phyloP scores from a whole-genome alignment of 371 early-diverging fungal genomes.

The Chytridium lagenaria region DNA sequence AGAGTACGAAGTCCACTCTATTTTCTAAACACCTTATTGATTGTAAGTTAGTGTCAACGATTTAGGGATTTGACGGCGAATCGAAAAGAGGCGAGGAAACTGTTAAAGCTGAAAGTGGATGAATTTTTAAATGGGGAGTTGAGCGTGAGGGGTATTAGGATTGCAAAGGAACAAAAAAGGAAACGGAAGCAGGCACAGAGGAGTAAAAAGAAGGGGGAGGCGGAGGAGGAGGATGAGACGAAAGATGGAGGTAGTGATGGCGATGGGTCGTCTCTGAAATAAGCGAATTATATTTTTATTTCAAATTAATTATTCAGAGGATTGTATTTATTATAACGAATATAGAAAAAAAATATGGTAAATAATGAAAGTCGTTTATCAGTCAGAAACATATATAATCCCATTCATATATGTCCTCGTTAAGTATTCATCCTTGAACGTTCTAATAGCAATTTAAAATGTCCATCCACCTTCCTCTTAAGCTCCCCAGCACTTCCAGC shows the following conservation, averaged over 20 bases:
- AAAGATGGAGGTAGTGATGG: background rate
- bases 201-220: slow-evolving; percentile 8
- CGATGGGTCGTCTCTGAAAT: no score
- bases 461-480: background rate
- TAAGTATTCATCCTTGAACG: no score
- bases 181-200: slow-evolving; percentile 17
- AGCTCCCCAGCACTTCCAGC: slow-evolving; percentile 47
- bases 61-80: slow-evolving; percentile 43
- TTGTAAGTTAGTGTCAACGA: background rate
- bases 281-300: no score
- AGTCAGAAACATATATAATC: no score
- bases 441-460: no score
- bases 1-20: slow-evolving; percentile 45
- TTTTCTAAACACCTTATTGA: background rate
- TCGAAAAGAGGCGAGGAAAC: slow-evolving; percentile 53
- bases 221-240: slow-evolving; percentile 13
- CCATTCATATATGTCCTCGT: no score
- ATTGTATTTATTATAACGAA: no score
- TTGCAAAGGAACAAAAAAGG: slow-evolving; percentile 19
- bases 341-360: no score
- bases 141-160: slow-evolving; percentile 20
- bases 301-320: no score
- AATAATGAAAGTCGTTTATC: no score
- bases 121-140: slow-evolving; percentile 37
- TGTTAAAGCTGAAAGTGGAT: slow-evolving; percentile 45